phyloP scores from a whole-genome alignment of 2,329 filamentous ascomycete genomes.

The Penicillium sp. region DNA sequence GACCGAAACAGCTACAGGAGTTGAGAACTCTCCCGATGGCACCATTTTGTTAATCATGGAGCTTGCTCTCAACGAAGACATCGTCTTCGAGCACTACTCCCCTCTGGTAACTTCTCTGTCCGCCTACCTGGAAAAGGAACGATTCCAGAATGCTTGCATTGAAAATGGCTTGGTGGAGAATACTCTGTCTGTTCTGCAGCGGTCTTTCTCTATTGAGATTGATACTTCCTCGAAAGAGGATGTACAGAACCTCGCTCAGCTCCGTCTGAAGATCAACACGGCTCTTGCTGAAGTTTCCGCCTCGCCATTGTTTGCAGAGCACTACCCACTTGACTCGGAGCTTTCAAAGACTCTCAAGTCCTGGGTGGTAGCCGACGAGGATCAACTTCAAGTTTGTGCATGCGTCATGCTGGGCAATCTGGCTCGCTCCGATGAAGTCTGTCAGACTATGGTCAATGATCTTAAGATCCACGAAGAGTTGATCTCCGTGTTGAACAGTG shows the following conservation, averaged over 20 bases:
- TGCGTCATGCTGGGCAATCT: slow-evolving; percentile 55
- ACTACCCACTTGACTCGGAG: slow-evolving; percentile 44
- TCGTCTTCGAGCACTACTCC: slow-evolving; percentile 35
- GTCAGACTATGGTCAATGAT: slow-evolving; percentile 44
- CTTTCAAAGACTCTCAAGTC: slow-evolving; percentile 42
- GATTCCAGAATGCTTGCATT: slow-evolving; percentile 45
- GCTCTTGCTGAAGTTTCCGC: slow-evolving; percentile 47
- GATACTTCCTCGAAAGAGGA: slow-evolving; percentile 38
- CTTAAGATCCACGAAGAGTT: slow-evolving; percentile 46
- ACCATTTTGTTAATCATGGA: slow-evolving; percentile 41
- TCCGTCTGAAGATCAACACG: slow-evolving; percentile 46
- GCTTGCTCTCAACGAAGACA: slow-evolving; percentile 32
- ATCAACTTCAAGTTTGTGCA: slow-evolving; percentile 51
- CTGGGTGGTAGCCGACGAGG: slow-evolving; percentile 45
- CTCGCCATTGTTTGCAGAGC: slow-evolving; percentile 38
- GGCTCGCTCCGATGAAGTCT: slow-evolving; percentile 49
- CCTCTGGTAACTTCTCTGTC: slow-evolving; percentile 38
- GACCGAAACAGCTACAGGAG: slow-evolving; percentile 34
- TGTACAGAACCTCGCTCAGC: slow-evolving; percentile 37
- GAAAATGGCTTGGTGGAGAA: slow-evolving; percentile 36
- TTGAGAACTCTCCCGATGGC: slow-evolving; percentile 40
- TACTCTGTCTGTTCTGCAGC: slow-evolving; percentile 37
- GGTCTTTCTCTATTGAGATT: slow-evolving; percentile 33
- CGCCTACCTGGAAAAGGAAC: slow-evolving; percentile 41
- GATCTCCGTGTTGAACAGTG: slow-evolving; percentile 44